Base-by-base conservation (phyloP, 345 rosid species). In the Corymbia maculata region DNA sequence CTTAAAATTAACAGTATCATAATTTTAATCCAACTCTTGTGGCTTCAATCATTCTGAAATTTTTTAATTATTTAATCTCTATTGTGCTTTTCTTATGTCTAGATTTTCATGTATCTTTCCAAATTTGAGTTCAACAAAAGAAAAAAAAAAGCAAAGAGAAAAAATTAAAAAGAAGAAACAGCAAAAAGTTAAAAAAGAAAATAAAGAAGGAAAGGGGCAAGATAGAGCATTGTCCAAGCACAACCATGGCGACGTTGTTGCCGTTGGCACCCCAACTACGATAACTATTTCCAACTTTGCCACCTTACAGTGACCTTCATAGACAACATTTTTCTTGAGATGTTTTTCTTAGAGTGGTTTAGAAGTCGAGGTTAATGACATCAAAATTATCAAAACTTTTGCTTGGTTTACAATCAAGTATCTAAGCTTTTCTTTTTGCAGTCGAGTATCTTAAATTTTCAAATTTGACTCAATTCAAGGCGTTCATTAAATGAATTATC, bases 231-330 rank as follows among this genome's bases (percentile, higher is more conserved):
- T 11, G 24, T 5, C 1, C 2, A 22, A 22, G 6, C 64, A 24
- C 0, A 5, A 13, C 64, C 64, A 57, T 3, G 0, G 13, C 3
- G 13, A 2, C 2, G n/a, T 24, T 4, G n/a, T 57, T 57, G n/a
- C n/a, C n/a, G 5, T 57, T 21, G 9, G n/a, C 64, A 57, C 28
- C 1, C 1, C 12, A 11, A 10, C 64, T 57, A 0, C 0, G 28
- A 26, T 9, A 1, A 4, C 61, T 55, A 55, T 55, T 55, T 55
- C 61, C 61, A 55, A 55, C 28, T 22, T 57, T 4, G 28, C 10
- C 64, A 55, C 61, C 61, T 55, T 55, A 52, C 55, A 52, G 7
- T 17, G 22, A 22, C 61, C 64, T 57, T 0, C n/a, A 9, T 24
- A 57, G n/a, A 57, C 11, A 57, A 24, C 13, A 57, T 22, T 57